A percentile compares a stretch with the other conserved stretches of the same genome.
Conservation (phyloP, 169 alveolate species). For the Toxoplasma gondii region DNA sequence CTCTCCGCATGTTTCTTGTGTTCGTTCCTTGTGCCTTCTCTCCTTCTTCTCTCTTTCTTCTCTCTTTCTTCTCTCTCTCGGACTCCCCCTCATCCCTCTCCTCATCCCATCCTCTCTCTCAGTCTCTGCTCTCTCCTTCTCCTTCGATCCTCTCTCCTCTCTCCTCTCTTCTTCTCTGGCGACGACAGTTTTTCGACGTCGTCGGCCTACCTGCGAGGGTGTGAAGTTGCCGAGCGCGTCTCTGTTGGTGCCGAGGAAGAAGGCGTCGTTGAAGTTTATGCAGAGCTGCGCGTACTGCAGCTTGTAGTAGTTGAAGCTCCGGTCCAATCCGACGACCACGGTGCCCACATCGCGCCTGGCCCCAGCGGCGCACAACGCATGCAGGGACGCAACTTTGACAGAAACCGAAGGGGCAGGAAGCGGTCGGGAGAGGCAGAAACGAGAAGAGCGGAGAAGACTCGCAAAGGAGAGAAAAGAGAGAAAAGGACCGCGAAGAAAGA, state of each 20-base stretch:
- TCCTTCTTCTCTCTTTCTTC: not conserved
- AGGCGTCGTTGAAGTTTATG: constrained; percentile 69
- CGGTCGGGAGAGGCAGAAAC: not conserved
- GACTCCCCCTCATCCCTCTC: not conserved
- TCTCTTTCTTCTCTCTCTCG: not conserved
- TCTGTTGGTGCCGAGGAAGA: constrained; percentile 73
- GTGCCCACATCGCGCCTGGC: constrained; percentile 72
- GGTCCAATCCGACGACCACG: constrained; percentile 77
- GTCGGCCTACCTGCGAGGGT: constrained; percentile 39
- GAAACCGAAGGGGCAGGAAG: constrained; percentile 39
- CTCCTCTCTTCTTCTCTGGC: too few species aligned
- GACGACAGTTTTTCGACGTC: too few species aligned
- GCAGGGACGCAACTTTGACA: constrained; percentile 62
- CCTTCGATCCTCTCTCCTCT: too few species aligned
- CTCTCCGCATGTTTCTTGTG: not conserved
- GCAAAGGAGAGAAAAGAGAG: not conserved
- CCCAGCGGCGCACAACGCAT: constrained; percentile 53
- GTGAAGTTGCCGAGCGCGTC: constrained; percentile 75
- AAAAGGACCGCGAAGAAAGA: not conserved
- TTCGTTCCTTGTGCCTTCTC: too few species aligned
- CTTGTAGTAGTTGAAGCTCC: constrained; percentile 72
- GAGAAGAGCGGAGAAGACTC: not conserved
- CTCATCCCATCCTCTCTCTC: too few species aligned
- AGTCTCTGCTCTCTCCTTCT: not conserved
- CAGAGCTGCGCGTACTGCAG: constrained; percentile 76